Evolutionary conservation across 1,284 basidiomycete species (phyloP).

Genomic region (Anthracocystis setariae): DNA sequence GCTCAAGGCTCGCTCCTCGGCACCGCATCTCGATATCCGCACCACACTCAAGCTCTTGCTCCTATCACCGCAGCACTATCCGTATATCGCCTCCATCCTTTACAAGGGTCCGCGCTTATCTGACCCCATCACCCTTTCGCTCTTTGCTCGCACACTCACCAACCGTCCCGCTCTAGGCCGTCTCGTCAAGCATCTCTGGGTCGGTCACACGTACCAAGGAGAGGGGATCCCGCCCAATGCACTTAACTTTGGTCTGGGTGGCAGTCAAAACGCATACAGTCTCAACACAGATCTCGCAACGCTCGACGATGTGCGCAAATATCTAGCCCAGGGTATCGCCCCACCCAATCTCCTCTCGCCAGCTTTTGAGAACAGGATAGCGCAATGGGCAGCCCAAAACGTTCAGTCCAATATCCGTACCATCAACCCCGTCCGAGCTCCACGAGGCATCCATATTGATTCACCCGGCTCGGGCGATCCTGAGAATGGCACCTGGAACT

Average conservation of each 20-base stretch:
- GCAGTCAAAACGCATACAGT: constrained; percentile 37
- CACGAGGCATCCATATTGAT: constrained; percentile 49
- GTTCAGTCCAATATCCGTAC: constrained; percentile 47
- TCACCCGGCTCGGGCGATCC: constrained; percentile 45
- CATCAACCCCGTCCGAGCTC: constrained; percentile 40
- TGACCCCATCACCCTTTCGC: constrained; percentile 48
- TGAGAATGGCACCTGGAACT: constrained; percentile 38
- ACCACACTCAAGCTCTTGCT: constrained; percentile 48
- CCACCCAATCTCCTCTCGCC: constrained; percentile 42
- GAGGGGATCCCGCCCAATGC: constrained; percentile 45
- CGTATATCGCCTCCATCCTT: constrained; percentile 49
- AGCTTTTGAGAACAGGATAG: constrained; percentile 45
- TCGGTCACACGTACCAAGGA: constrained; percentile 47
- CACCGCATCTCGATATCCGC: constrained; percentile 44
- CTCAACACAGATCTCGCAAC: constrained; percentile 43
- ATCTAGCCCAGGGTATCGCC: constrained; percentile 34
- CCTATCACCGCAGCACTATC: constrained; percentile 50
- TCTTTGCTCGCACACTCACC: constrained; percentile 45
- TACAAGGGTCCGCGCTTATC: constrained; percentile 49
- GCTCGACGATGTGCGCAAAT: constrained; percentile 37
- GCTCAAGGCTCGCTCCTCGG: constrained; percentile 41
- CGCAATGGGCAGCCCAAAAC: constrained; percentile 48
- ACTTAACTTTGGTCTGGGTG: constrained; percentile 37
- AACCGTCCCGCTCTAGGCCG: constrained; percentile 47
- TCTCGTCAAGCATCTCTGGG: constrained; percentile 53